phyloP scores from a whole-genome alignment of 257 asterid genomes.

The Solanum clarkiae region DNA sequence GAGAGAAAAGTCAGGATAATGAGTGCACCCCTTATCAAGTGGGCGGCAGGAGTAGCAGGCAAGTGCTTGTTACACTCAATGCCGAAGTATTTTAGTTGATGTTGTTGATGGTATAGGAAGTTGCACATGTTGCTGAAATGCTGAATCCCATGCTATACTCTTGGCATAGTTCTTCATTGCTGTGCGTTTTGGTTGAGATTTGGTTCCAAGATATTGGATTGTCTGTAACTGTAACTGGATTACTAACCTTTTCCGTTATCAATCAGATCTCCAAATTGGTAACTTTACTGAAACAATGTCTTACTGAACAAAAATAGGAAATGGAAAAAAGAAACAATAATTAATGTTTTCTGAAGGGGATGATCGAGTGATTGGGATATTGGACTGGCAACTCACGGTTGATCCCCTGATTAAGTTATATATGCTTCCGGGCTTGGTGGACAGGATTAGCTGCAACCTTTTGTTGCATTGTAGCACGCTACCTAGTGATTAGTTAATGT shows the following conservation, averaged over 20 bases:
- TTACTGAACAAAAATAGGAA: neutral
- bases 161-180: neutral
- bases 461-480: neutral
- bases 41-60: neutral
- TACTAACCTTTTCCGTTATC: neutral
- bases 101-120: neutral
- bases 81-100: neutral
- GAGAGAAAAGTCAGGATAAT: neutral
- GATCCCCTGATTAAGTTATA: neutral
- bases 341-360: neutral
- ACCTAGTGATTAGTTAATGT: neutral
- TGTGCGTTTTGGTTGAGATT: neutral
- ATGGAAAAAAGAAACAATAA: neutral
- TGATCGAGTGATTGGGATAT: neutral
- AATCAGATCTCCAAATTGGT: neutral
- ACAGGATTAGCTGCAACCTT: neutral
- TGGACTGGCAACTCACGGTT: neutral
- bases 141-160: neutral
- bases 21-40: neutral
- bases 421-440: neutral
- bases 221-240: neutral
- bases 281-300: neutral
- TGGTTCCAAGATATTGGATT: neutral
- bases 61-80: neutral
- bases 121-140: neutral